Evolutionary conservation across 306 rosid species (phyloP).

Genomic region (Dalbergia oliveri): DNA sequence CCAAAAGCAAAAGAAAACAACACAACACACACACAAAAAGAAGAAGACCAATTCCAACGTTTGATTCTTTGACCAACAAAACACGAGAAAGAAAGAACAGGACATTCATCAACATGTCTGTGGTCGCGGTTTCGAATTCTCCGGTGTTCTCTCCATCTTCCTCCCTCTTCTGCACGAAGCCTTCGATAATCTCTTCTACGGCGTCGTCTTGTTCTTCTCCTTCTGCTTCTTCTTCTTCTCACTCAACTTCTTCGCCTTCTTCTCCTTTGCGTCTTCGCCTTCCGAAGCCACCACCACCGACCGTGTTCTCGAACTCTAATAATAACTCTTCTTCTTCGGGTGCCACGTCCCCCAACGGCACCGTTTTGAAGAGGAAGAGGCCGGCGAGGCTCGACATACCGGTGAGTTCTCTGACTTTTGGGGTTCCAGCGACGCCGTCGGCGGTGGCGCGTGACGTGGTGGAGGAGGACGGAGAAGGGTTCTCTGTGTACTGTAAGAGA

Average conservation of each 20-base stretch:
- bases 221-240: constrained; percentile 48
- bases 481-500: constrained; percentile 81
- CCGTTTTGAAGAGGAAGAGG: constrained; percentile 89
- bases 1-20: too few relatives aligned
- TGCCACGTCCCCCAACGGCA: constrained; percentile 51
- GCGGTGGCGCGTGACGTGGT: constrained; percentile 61
- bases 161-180: constrained; percentile 64
- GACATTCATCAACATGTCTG: constrained; percentile 54
- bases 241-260: constrained; percentile 71
- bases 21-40: neutral
- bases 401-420: constrained; percentile 55
- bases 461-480: constrained; percentile 70
- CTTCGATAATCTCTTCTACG: constrained; percentile 58
- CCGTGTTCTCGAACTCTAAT: constrained; percentile 49
- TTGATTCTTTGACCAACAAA: constrained; percentile 27
- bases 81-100: neutral
- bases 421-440: constrained; percentile 58
- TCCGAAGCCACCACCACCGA: constrained; percentile 53
- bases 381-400: constrained; percentile 86
- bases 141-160: constrained; percentile 85
- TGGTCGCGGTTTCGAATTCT: constrained; percentile 78
- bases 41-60: constrained; percentile 33
- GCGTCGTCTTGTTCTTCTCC: constrained; percentile 52
- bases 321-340: neutral
- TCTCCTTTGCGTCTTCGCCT: constrained; percentile 81